Evolutionary conservation across 2,329 filamentous ascomycete species (phyloP), one percentile per base, ranked within the genome.

Genomic region (Exophiala sideris): DNA sequence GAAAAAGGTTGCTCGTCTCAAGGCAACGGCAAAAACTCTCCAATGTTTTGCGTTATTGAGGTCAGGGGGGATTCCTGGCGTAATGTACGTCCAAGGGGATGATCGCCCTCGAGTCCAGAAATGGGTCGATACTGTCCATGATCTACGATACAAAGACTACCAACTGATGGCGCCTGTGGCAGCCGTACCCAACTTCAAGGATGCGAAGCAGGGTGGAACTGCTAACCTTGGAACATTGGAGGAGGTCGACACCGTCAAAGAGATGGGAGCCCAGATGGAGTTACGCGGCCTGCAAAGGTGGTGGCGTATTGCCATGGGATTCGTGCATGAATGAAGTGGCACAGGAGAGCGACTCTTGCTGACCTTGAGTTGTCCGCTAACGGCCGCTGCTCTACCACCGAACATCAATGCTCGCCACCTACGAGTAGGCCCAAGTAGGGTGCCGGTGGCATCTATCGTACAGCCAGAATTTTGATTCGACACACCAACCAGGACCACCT

Each of bases 71-170:
- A 80, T 79, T 20, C 88, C 88, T 0, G 88, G 88, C 1, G 84
- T 91, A 61, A 91, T 91, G 87, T 89, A 90, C 65, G 87, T 85
- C 46, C 85, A 89, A 66, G 81, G 83, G 1, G 59, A 61, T 3
- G 72, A 77, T n/a, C 77, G 80, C 61, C 63, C 65, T 1, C 74
- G 75, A 1, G 80, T 89, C 3, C 75, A 74, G 53, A 73, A 76
- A 11, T 90, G 87, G 87, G 83, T 89, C 3, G 74, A 73, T 9
- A 73, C 74, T 1, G 86, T 89, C 2, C 81, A 87, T 60, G 57
- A 77, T 21, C 69, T 89, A 39, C 76, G 84, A 5, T 89, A 89
- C 70, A 89, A 89, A 61, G 86, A 89, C 67, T 89, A 85, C 49
- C 82, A 86, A 58, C 78, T 88, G 44, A 79, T 78, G 6, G 73